Evolutionary conservation across 2,329 filamentous ascomycete genomes (phyloP).

Genomic region (Fusarium subtropicale): DNA sequence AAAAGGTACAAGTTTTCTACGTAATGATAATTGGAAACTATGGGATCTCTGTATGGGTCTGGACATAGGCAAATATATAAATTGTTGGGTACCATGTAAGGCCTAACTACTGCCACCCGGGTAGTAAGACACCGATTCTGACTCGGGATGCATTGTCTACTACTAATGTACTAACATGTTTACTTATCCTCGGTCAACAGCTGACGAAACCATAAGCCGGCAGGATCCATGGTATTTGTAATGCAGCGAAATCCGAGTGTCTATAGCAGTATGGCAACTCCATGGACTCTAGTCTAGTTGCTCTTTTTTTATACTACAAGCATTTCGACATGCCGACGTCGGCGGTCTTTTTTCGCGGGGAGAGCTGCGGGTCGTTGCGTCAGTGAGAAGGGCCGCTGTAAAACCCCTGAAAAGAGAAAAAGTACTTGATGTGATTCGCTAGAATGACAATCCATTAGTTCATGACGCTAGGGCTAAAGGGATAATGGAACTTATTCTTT

Average conservation of each 20-base stretch:
- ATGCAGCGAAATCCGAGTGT: constrained; percentile 6
- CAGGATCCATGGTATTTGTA: not conserved
- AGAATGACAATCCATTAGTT: not conserved
- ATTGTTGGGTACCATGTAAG: constrained; percentile 9
- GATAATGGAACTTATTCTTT: constrained; percentile 12
- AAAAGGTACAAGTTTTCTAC: constrained; percentile 22
- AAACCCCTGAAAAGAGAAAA: constrained; percentile 5
- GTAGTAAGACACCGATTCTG: not conserved
- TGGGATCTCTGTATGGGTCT: constrained; percentile 19
- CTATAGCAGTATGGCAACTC: constrained; percentile 2
- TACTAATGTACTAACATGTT: not conserved
- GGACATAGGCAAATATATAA: not conserved
- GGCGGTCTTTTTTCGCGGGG: constrained; percentile 41
- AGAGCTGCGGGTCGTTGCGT: constrained; percentile 29
- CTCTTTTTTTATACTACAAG: constrained; percentile 28
- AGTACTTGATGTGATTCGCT: constrained; percentile 26
- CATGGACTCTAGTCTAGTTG: constrained; percentile 18
- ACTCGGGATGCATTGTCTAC: constrained; percentile 6
- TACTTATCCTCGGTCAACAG: constrained; percentile 13
- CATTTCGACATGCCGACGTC: constrained; percentile 41
- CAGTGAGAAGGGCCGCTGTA: constrained; percentile 23
- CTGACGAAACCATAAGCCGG: constrained; percentile 13
- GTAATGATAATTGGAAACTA: constrained; percentile 8
- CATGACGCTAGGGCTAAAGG: constrained; percentile 38
- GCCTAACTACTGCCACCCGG: not conserved